Evolutionary conservation across 768 basidiomycete genomes (phyloP), one percentile per base, ranked within the genome.

Genomic region (Russula compacta): DNA sequence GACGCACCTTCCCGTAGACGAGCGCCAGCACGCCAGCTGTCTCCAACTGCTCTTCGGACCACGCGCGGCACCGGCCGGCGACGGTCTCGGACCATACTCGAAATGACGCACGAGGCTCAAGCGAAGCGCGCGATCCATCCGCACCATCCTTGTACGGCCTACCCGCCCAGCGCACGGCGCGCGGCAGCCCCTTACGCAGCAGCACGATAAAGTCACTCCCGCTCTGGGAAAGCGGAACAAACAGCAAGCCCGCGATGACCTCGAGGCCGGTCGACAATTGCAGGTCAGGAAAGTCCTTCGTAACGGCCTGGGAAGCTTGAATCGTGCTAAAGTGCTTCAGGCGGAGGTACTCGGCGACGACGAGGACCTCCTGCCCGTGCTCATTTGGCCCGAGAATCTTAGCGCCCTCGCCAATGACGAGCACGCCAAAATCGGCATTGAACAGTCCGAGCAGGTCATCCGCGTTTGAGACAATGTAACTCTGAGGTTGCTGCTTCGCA

Each of bases 1-100:
- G 10, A n/a, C n/a, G 15, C 51, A 82, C 83, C 77, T 86, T 86
- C 43, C 86, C 85, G 67, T 91, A 92, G 6, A 92, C 86, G 24
- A 92, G 72, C 6, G 87, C 84, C 15, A 92, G 73, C 11, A 92
- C 87, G 40, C 85, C 84, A 2, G 87, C 89, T 2, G 88, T 91
- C 70, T 91, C 89, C 42, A 91, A 69, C 68, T 92, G 87, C 69
- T 92, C 89, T 58, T 91, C 88, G 8, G 87, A 84, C 89, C 89
- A 93, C 9, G 76, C 75, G 43, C 86, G 76, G 65, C 80, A 84
- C 58, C 83, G 76, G 5, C 88, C 88, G 7, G 81, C 78, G 14
- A 92, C 81, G 1, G 76, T 82, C 72, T 92, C 87, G 0, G 83
- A 82, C 89, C 89, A 93, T 5, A 78, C 78, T 73, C 84, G 86